Base-by-base conservation (phyloP, 345 rosid species). In the Pelargonium nanum region DNA sequence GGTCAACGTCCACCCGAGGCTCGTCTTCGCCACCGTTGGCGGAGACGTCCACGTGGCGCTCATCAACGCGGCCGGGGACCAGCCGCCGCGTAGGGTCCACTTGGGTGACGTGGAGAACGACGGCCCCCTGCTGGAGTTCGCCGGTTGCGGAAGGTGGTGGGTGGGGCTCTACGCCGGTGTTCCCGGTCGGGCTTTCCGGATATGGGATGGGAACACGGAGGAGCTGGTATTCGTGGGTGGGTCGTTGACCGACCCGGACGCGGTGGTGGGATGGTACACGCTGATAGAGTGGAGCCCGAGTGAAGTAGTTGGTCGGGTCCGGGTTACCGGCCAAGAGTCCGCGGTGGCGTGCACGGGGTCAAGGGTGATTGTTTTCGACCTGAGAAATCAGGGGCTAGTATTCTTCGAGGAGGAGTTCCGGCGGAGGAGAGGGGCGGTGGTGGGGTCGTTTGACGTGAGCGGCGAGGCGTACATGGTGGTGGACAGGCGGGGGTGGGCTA, bases 111-210 rank as follows among this genome's bases (percentile, higher is more conserved):
- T 85, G 30, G 66, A 87, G 4, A 67, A 70, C 20, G 91, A 93
- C 58, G 99, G 99, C 13, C 89, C 83, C 0, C 62, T 93, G 15
- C 80, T 93, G 20, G 97, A 93, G 62, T 93, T 93, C 64, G 70
- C 88, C 1, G 96, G 99, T 9, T 80, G 85, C 22, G 71, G 72
- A 9, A 85, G 77, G 0, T 87, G 85, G 81, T 92, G 98, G 98
- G 94, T 85, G n/a, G 98, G 97, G 5, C 85, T 92, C 3, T 87
- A 80, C 57, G 98, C 97, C 0, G 98, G 98, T 0, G 80, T 80
- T 0, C 91, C 91, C 0, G 93, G 85, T 20, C 88, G 82, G 32
- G 86, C 97, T 2, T 81, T 85, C 63, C 96, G 65, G 51, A 80
- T 93, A 6, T 93, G 99, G 99, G 75, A 89, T 55, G 75, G 80